Percentiles rank a stretch among this genome's conserved stretches.
Conservation (phyloP, 192 early-diverging fungal species). For the Coemansia sp. region DNA sequence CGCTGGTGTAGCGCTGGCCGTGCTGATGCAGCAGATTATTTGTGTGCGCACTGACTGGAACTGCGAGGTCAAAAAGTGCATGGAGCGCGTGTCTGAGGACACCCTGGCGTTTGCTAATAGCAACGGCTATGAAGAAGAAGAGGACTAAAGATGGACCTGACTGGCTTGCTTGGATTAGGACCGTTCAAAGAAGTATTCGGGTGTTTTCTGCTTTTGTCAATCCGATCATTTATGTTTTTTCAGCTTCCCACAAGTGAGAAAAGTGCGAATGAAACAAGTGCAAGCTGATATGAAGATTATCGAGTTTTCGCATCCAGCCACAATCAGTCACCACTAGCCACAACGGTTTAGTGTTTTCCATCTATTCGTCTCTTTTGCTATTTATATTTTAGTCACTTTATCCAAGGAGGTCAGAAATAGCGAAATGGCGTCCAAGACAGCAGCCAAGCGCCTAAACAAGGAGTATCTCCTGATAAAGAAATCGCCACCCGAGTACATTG, state of each 20-base stretch:
- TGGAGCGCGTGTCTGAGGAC: conserved; percentile 36
- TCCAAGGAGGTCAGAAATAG: neutral
- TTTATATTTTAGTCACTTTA: conserved; percentile 2
- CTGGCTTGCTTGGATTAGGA: no score
- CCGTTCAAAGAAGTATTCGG: no score
- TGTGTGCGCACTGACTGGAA: conserved; percentile 32
- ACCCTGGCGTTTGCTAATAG: no score
- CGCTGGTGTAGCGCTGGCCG: conserved; percentile 32
- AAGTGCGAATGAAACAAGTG: no score
- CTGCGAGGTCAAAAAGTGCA: conserved; percentile 35
- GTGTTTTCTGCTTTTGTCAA: no score
- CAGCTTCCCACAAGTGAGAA: no score
- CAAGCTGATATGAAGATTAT: no score
- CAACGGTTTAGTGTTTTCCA: no score
- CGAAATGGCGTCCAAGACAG: conserved; percentile 77
- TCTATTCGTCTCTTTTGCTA: neutral
- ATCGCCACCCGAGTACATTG: conserved; percentile 85
- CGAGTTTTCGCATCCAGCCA: no score
- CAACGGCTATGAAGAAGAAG: no score
- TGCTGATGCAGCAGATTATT: conserved; percentile 33
- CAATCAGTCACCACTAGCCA: neutral
- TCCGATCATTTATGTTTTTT: no score
- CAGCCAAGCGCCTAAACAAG: conserved; percentile 72
- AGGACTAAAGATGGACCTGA: no score
- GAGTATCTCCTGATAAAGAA: conserved; percentile 73